Conservation (phyloP, 164 flowering plant species). For the Houttuynia cordata region DNA sequence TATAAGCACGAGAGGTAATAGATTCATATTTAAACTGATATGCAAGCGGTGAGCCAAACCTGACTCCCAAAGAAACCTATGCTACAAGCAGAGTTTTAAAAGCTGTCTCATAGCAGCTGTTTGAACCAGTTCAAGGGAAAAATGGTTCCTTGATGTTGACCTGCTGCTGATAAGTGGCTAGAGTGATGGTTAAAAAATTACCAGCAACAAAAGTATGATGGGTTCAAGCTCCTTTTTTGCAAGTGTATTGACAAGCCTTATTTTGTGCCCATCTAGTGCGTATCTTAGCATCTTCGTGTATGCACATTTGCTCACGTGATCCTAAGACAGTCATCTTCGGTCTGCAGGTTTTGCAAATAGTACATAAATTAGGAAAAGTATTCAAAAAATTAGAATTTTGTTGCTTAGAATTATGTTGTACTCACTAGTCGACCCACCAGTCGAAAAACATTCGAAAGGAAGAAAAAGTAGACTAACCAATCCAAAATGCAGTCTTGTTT, state of each 20-base stretch:
- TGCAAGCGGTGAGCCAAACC: too few species aligned
- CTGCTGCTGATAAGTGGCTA: not conserved
- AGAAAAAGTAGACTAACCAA: too few species aligned
- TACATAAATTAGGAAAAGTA: not conserved
- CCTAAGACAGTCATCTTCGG: conserved; percentile 92
- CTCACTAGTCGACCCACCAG: not conserved
- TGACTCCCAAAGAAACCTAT: too few species aligned
- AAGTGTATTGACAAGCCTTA: conserved; percentile 63
- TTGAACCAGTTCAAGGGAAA: not conserved
- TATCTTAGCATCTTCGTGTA: conserved; percentile 61
- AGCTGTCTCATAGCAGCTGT: not conserved
- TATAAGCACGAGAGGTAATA: too few species aligned
- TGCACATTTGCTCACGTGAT: conserved; percentile 94
- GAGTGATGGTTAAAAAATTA: conserved; percentile 6
- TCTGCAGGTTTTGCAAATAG: conserved; percentile 45
- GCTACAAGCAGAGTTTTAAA: too few species aligned
- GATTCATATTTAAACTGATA: too few species aligned
- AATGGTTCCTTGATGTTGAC: not conserved
- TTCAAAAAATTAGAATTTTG: too few species aligned
- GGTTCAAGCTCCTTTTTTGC: conserved; percentile 46
- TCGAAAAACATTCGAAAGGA: not conserved
- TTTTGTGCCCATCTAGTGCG: conserved; percentile 78
- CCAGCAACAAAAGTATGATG: conserved; percentile 53
- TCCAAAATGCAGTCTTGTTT: too few species aligned
- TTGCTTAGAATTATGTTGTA: not conserved